Conservation (phyloP, 176 grass and related monocot genomes). For the Carex parvula region DNA sequence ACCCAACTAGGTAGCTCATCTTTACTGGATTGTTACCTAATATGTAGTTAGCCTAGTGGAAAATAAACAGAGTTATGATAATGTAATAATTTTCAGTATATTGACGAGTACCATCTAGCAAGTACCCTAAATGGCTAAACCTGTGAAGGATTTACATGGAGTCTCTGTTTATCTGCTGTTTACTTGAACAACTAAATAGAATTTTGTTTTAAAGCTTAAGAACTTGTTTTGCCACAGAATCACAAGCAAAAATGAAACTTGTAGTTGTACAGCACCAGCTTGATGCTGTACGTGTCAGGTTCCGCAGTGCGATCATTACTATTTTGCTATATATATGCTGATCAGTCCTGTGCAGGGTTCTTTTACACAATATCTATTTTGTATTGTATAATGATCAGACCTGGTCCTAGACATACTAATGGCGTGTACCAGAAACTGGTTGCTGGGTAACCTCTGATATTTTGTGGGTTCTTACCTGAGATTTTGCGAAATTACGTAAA, state of each 20-base stretch:
- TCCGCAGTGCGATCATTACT: background rate
- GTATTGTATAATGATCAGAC: background rate
- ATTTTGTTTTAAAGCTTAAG: background rate
- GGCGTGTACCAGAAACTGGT: background rate
- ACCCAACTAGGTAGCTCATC: conserved; percentile 81
- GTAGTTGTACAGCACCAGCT: background rate
- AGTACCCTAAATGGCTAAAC: background rate
- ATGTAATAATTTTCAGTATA: background rate
- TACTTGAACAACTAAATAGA: background rate
- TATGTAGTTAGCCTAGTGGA: conserved; percentile 51
- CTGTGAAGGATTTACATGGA: background rate
- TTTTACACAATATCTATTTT: background rate
- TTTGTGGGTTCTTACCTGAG: conserved; percentile 37
- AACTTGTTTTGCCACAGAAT: background rate
- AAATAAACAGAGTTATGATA: background rate
- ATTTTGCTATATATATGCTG: background rate
- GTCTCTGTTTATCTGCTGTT: background rate
- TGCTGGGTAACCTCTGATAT: background rate
- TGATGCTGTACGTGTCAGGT: background rate
- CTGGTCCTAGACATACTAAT: background rate
- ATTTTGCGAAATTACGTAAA: conserved; percentile 67
- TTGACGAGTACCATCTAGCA: background rate
- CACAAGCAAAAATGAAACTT: background rate
- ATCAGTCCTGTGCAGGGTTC: background rate
- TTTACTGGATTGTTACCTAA: conserved; percentile 70